Conservation (phyloP, 1,139 yeast species). For the Torulaspora globosa region DNA sequence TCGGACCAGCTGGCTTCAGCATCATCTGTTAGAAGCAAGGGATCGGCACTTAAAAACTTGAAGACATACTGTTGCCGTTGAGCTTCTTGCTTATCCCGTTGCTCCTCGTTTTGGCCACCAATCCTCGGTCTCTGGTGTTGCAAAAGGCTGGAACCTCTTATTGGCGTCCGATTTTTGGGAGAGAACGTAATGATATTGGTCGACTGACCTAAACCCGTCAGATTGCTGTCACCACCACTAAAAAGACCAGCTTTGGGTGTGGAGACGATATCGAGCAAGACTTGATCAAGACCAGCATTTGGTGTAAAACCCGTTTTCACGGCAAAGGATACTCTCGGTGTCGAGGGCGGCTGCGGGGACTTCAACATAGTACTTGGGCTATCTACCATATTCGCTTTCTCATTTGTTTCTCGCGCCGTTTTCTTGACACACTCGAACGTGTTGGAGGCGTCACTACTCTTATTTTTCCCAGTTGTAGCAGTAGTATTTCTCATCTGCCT, state of each 20-base stretch:
- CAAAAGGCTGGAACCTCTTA: background rate
- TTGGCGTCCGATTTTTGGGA: conserved; percentile 10
- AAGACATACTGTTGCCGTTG: conserved; percentile 23
- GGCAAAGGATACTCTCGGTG: conserved; percentile 28
- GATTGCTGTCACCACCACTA: conserved; percentile 10
- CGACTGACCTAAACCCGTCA: conserved; percentile 7
- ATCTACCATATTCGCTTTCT: background rate
- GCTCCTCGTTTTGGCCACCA: background rate
- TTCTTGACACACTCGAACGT: background rate
- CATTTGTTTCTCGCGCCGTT: background rate
- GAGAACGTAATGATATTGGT: conserved; percentile 13
- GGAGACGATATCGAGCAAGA: conserved; percentile 22
- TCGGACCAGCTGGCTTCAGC: conserved; percentile 26
- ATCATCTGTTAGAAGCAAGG: conserved; percentile 30
- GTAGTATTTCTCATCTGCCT: conserved; percentile 28
- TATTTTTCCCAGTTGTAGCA: background rate
- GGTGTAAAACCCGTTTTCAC: conserved; percentile 36
- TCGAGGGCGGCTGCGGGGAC: conserved; percentile 24
- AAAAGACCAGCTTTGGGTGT: conserved; percentile 16
- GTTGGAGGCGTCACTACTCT: background rate
- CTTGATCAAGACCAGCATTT: conserved; percentile 28
- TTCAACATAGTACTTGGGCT: conserved; percentile 8
- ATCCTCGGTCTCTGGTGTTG: conserved; percentile 2
- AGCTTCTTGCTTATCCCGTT: conserved; percentile 7
- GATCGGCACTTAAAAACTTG: conserved; percentile 32